Evolutionary conservation across 108 stramenopile species (phyloP), one percentile per base, ranked within the genome.

Genomic region (Conticribra guillardii): DNA sequence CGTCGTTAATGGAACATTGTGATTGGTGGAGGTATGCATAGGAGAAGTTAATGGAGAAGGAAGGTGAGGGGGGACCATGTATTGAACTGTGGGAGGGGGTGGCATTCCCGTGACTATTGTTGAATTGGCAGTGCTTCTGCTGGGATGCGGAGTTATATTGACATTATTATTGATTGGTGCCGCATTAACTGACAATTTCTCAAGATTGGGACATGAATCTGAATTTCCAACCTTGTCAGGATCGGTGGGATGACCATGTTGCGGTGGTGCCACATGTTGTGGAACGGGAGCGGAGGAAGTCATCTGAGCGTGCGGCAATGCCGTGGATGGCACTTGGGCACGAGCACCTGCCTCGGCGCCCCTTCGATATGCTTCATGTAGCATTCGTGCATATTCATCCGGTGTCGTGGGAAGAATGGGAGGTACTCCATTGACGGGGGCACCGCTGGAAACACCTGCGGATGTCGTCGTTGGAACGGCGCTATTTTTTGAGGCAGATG

Each of bases 351-450:
- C 86, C 74, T 85, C 85, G 9, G 87, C 87, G 1, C 90, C 90
- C 28, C 84, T 73, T 16, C 84, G 79, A 71, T 95, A 95, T 15
- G 93, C 93, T 63, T 91, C 93, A 46, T 88, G 91, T 23, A 95
- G 64, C 45, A 91, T 91, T 27, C 86, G 87, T 5, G 85, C 91
- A 54, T 92, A 95, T 44, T 95, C 93, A 32, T 88, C 90, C 23
- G 88, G 59, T 9, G 73, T 84, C 15, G 71, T 63, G 24, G 89
- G 86, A 24, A 91, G 64, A 28, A 37, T 67, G 26, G 74, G 37
- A 24, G 48, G 50, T 11, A 41, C 11, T 41, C 37, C 37, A 41
- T 5, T 5, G 5, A 11, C 37, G 11, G 11, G 8, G 37, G 37
- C 37, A 41, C 37, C 37, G 11, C 11, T 11, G 37, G 11, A 5